Percentiles rank a stretch among this genome's conserved stretches.
Evolutionary conservation across 2,329 filamentous ascomycete genomes (phyloP).

Genomic region (Aspergillus neoniger): DNA sequence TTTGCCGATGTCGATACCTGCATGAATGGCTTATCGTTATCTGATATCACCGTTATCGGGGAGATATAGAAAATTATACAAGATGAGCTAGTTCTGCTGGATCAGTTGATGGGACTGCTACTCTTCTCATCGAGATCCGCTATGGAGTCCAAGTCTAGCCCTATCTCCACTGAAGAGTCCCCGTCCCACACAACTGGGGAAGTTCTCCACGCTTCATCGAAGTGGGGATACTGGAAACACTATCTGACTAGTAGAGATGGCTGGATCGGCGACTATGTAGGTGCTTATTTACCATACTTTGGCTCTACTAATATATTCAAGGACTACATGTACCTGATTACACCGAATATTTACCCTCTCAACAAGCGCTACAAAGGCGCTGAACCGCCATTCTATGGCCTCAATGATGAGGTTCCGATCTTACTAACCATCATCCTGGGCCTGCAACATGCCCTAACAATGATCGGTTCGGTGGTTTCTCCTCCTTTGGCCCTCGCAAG

Average conservation of each 20-base stretch:
- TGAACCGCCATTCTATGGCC: constrained; percentile 79
- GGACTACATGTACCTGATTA: constrained; percentile 58
- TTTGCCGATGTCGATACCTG: background rate
- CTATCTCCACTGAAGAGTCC: constrained; percentile 4
- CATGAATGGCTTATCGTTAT: background rate
- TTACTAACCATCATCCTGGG: constrained; percentile 72
- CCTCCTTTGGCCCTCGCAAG: constrained; percentile 73
- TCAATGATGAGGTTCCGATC: constrained; percentile 76
- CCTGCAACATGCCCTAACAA: constrained; percentile 76
- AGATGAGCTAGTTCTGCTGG: background rate
- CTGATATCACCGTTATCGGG: background rate
- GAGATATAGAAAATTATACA: background rate
- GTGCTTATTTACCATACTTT: background rate
- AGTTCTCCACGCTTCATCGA: constrained; percentile 3
- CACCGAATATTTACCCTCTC: constrained; percentile 56
- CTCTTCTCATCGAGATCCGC: too few relatives aligned
- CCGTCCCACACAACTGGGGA: background rate
- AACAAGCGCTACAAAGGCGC: constrained; percentile 47
- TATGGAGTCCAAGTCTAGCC: constrained; percentile 9
- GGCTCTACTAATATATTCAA: constrained; percentile 10
- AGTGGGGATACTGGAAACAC: constrained; percentile 25
- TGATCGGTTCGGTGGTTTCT: constrained; percentile 75
- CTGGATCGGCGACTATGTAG: constrained; percentile 52
- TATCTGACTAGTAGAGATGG: constrained; percentile 41
- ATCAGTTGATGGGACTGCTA: too few relatives aligned